Base-by-base conservation (phyloP, 768 basidiomycete genomes). In the Calvatia gigantea region DNA sequence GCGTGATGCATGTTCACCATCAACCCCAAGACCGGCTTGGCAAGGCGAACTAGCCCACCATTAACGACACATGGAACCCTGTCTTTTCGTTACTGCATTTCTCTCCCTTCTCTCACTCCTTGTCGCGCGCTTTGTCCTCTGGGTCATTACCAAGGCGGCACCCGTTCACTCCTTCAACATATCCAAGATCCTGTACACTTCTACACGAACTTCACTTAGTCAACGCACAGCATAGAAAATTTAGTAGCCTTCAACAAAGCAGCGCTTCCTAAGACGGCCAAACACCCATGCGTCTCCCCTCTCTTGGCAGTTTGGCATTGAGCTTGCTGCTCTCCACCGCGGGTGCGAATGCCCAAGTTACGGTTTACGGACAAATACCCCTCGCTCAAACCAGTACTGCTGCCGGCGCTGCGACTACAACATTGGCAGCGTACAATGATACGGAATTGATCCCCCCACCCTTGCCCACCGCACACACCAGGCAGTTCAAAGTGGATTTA, bases 341-440 rank as follows among this genome's bases (percentile, higher is more conserved):
- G 5, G 29, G 29, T 6, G 52, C 43, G 17, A 46, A 51, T 23
- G 56, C 64, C 2, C 46, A 57, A 21, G 62, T 73, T 25, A 73
- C 72, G 0, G 61, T 73, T 8, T 71, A 73, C 37, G 68, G 69
- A 19, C 70, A 71, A 41, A 61, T 62, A n/a, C 66, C 68, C 12
- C 62, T 69, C 6, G 66, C 57, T 29, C 65, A 67, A 51, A 66
- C 65, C 7, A 7, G 32, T 19, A 38, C 51, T 6, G 47, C 59
- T 2, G 50, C 51, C 2, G 28, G 32, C 27, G 35, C 53, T 31
- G 47, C 58, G 29, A 56, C 39, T 11, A 53, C 35, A 43, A 76
- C 75, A 0, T 71, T 73, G 1, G 76, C 81, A 3, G 79, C 80
- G 0, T 84, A 84, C 64, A 78, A 87, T 64, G 69, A 75, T 42